These are phyloP conservation scores for Vigna trinervia DNA, from an alignment of 306 rosid species.

Conservation along the genomic window DNA sequence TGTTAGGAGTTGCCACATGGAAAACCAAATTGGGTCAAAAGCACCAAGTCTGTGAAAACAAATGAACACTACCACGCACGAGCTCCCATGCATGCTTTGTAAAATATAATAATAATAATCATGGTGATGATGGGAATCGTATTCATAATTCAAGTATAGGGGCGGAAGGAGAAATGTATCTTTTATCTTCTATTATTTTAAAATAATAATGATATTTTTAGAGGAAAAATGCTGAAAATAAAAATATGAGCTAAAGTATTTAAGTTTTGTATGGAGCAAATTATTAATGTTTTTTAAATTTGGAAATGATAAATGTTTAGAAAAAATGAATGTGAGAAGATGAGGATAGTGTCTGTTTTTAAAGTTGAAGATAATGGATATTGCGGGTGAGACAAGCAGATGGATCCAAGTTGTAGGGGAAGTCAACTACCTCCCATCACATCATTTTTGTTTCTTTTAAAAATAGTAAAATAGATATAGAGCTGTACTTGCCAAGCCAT, in stretches of 20 bases:
- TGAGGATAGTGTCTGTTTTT: too few species aligned
- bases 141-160: background rate
- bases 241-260: too few species aligned
- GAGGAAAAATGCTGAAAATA: too few species aligned
- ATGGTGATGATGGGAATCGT: background rate
- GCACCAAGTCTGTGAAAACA: conserved; percentile 1
- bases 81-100: background rate
- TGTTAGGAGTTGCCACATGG: conserved; percentile 23
- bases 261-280: too few species aligned
- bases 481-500: too few species aligned
- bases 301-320: too few species aligned
- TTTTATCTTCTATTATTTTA: too few species aligned
- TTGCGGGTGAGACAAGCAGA: background rate
- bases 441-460: background rate
- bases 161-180: too few species aligned
- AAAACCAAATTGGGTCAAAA: conserved; percentile 28
- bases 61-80: conserved; percentile 10
- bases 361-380: background rate
- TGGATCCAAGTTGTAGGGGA: background rate
- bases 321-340: too few species aligned
- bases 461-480: background rate
- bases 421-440: conserved; percentile 2
- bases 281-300: too few species aligned
- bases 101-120: background rate
- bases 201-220: too few species aligned